Base-by-base conservation (phyloP, 176 grass and related monocot genomes). In the Musa schizocarpa region DNA sequence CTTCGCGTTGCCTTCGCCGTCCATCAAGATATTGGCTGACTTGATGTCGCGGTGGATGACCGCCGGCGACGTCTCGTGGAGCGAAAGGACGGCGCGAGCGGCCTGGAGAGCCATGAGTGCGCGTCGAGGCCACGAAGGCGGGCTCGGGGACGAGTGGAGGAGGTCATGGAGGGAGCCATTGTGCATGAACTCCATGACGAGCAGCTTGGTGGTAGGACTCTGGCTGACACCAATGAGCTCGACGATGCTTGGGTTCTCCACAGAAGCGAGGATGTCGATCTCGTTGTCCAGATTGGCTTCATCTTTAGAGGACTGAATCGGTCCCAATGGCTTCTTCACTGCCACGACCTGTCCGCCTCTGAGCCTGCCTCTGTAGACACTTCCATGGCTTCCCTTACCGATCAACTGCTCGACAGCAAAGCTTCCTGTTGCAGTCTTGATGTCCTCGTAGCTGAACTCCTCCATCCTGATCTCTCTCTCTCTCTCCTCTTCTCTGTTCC, bases 311-410 rank as follows among this genome's bases (percentile, higher is more conserved):
- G 21, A 21, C 34, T 51, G 51, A 16, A 57, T 11, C 50, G 16
- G 51, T 76, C 75, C 72, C 71, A 83, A 74, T 65, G 90, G 78
- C 67, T 75, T 85, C 86, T 94, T 94, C 13, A 94, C 83, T 25
- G 90, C 95, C 8, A 94, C 76, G 57, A 79, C 17, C 9, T 63
- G 80, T 5, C 81, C 80, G 54, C 48, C 43, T 27, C 34, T 69
- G 52, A 99, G 86, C 65, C 54, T 87, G 14, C 88, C 88, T 78
- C 71, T 84, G 74, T 99, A 99, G 48, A 99, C 95, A 62, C 84
- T 77, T 14, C 95, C 95, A 12, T 99, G 95, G 84, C 95, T 99
- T 72, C 95, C 95, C 81, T 99, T 94, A 0, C 95, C 95, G 19
- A 94, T 82, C 29, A 94, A 78, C 72, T 87, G 87, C 80, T 87